Evolutionary conservation across 306 rosid species (phyloP).

Genomic region (Dryas octopetala): DNA sequence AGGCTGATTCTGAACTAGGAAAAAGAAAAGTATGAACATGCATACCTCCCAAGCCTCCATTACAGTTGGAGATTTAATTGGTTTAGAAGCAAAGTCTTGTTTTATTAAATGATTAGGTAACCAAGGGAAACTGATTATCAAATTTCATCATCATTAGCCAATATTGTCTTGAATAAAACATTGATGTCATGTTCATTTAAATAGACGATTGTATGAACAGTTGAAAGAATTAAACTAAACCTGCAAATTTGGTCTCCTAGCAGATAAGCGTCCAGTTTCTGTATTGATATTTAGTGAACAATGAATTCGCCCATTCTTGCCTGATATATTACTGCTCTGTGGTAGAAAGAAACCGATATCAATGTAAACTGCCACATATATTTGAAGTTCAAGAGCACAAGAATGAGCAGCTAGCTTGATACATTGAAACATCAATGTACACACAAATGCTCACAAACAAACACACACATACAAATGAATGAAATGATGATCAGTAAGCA

Average conservation of each 20-base stretch:
- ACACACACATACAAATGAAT: no score
- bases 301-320: constrained; percentile 80
- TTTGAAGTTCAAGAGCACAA: background rate
- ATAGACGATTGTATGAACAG: constrained; percentile 3
- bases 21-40: constrained; percentile 4
- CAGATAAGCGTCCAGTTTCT: constrained; percentile 92
- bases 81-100: background rate
- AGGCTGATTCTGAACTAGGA: constrained; percentile 79
- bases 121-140: constrained; percentile 2
- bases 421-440: background rate
- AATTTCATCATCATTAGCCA: constrained; percentile 13
- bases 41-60: constrained; percentile 11
- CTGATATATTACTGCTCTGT: constrained; percentile 84
- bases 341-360: constrained; percentile 29
- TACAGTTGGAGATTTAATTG: background rate
- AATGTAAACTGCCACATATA: background rate
- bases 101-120: constrained; percentile 10
- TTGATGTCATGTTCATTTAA: background rate
- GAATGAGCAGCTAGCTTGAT: constrained; percentile 8
- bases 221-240: constrained; percentile 32
- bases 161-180: background rate
- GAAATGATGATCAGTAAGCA: constrained; percentile 2
- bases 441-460: background rate
- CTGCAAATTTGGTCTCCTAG: constrained; percentile 97
- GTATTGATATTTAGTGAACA: constrained; percentile 91